Conservation (phyloP, 257 asterid genomes). For the Salvia hispanica region DNA sequence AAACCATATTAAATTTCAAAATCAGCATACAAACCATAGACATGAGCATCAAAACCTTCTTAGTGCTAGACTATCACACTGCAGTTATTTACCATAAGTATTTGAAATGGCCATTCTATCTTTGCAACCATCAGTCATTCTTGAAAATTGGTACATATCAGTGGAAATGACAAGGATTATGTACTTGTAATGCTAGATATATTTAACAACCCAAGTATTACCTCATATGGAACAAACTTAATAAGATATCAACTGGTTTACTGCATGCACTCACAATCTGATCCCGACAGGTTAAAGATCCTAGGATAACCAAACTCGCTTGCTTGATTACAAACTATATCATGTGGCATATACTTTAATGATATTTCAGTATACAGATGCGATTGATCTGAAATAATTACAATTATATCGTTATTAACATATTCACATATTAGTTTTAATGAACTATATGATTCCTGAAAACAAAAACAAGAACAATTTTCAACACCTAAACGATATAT, state of each 20-base stretch:
- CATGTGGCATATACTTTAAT: background rate
- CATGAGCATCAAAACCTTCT: background rate
- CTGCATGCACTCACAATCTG: background rate
- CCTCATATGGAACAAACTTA: background rate
- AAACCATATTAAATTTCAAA: constrained; percentile 13
- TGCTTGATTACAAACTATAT: background rate
- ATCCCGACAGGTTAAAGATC: background rate
- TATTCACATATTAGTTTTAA: constrained; percentile 1
- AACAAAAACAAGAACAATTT: constrained; percentile 20
- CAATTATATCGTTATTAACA: background rate
- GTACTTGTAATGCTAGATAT: background rate
- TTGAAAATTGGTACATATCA: constrained; percentile 8
- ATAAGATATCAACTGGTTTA: background rate
- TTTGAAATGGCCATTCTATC: constrained; percentile 7
- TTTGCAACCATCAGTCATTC: constrained; percentile 16
- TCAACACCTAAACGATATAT: background rate
- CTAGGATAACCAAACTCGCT: background rate
- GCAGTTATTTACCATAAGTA: constrained; percentile 8
- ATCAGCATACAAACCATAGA: constrained; percentile 1
- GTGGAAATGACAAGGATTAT: background rate
- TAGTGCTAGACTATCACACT: background rate
- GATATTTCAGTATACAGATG: constrained; percentile 14
- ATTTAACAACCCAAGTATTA: background rate
- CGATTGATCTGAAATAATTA: background rate
- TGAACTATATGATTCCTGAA: constrained; percentile 4